Evolutionary conservation across 2,329 filamentous ascomycete species (phyloP).

Genomic region (Ophiostoma populinum): DNA sequence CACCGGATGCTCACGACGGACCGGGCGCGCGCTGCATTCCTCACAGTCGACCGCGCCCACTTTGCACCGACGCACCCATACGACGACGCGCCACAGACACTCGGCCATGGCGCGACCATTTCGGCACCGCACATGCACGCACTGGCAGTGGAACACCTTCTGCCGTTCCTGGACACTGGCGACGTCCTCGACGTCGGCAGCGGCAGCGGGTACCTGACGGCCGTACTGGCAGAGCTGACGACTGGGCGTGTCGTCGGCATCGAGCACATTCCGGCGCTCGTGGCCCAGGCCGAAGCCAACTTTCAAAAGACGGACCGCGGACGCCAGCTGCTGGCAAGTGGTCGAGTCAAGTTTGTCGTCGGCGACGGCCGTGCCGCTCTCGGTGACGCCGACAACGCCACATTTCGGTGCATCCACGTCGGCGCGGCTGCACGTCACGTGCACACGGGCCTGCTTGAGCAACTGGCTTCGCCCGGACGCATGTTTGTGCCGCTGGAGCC

Average conservation of each 20-base stretch:
- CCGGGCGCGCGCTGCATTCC: slow-evolving; percentile 63
- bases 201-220: slow-evolving; percentile 71
- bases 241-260: slow-evolving; percentile 45
- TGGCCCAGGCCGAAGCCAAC: slow-evolving; percentile 45
- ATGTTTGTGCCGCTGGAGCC: slow-evolving; percentile 69
- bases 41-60: slow-evolving; percentile 74
- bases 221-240: slow-evolving; percentile 67
- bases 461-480: slow-evolving; percentile 62
- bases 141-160: slow-evolving; percentile 30
- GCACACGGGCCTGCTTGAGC: slow-evolving; percentile 55
- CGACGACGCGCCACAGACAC: slow-evolving; percentile 35
- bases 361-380: slow-evolving; percentile 48
- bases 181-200: slow-evolving; percentile 54
- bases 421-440: slow-evolving; percentile 67
- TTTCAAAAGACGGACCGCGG: slow-evolving; percentile 47
- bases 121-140: slow-evolving; percentile 46
- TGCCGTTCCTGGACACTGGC: slow-evolving; percentile 25
- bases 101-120: slow-evolving; percentile 39
- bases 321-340: slow-evolving; percentile 38
- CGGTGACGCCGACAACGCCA: slow-evolving; percentile 18
- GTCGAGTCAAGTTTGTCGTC: slow-evolving; percentile 52
- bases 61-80: slow-evolving; percentile 62
- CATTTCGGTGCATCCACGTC: slow-evolving; percentile 85
- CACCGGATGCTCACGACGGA: slow-evolving; percentile 57
- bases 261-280: slow-evolving; percentile 52